A percentile compares a stretch with the other conserved stretches of the same genome.
Conservation (phyloP, 768 basidiomycete species). For the Tricholoma terreum region DNA sequence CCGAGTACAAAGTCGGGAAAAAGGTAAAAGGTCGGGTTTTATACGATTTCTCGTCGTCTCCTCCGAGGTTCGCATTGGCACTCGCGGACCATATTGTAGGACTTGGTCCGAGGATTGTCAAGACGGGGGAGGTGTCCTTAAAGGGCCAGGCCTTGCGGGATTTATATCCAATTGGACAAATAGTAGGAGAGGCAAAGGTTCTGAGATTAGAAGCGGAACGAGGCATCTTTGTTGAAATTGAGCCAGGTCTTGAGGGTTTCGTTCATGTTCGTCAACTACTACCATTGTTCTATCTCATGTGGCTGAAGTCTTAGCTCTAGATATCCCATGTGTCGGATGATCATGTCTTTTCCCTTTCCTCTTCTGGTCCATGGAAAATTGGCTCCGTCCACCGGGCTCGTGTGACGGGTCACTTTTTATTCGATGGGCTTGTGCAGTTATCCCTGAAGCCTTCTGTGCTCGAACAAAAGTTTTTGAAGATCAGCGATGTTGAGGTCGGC, state of each 20-base stretch:
- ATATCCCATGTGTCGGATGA: slow-evolving; percentile 94
- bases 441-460: slow-evolving; percentile 80
- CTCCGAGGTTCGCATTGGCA: slow-evolving; percentile 82
- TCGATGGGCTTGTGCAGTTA: slow-evolving; percentile 89
- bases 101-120: slow-evolving; percentile 41
- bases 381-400: slow-evolving; percentile 81
- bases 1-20: slow-evolving; percentile 58
- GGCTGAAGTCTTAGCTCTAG: slow-evolving; percentile 37
- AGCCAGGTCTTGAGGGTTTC: slow-evolving; percentile 69
- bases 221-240: slow-evolving; percentile 71
- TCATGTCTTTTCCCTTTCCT: slow-evolving; percentile 75
- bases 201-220: slow-evolving; percentile 74
- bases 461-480: slow-evolving; percentile 82
- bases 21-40: slow-evolving; percentile 84
- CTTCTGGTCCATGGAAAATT: slow-evolving; percentile 77
- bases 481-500: slow-evolving; percentile 80
- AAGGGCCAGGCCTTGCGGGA: slow-evolving; percentile 38
- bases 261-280: slow-evolving; percentile 64
- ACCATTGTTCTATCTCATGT: slow-evolving; percentile 3
- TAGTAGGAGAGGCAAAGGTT: slow-evolving; percentile 73
- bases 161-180: slow-evolving; percentile 70
- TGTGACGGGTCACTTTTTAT: slow-evolving; percentile 77
- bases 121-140: slow-evolving; percentile 19
- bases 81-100: slow-evolving; percentile 67
- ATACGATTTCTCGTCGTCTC: slow-evolving; percentile 72